phyloP scores from a whole-genome alignment of 2,329 filamentous ascomycete genomes.

The Aspergillus sojae region DNA sequence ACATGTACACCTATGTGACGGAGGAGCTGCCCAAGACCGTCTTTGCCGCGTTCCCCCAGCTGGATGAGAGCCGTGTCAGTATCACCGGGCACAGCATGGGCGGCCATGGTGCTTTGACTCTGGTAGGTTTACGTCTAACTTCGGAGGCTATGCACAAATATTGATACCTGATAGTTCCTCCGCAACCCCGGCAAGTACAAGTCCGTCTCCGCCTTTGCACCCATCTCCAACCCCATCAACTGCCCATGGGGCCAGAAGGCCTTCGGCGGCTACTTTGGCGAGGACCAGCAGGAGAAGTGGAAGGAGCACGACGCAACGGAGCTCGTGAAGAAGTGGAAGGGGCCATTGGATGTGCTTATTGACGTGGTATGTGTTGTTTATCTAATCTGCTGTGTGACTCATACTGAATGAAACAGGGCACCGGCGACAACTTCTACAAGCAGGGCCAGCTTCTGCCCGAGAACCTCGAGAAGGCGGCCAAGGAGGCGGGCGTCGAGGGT shows the following conservation, averaged over 20 bases:
- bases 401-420: constrained; percentile 60
- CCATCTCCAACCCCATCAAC: constrained; percentile 80
- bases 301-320: constrained; percentile 90
- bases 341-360: constrained; percentile 75
- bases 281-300: constrained; percentile 71
- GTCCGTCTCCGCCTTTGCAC: constrained; percentile 86
- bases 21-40: constrained; percentile 79
- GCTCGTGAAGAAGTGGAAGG: constrained; percentile 75
- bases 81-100: constrained; percentile 98
- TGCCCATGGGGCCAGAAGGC: constrained; percentile 97
- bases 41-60: constrained; percentile 69
- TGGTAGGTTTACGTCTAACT: constrained; percentile 49
- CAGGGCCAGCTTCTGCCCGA: constrained; percentile 89
- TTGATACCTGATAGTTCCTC: constrained; percentile 62
- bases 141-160: neutral
- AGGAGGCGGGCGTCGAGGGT: constrained; percentile 71
- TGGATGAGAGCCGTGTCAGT: constrained; percentile 72
- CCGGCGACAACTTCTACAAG: constrained; percentile 95
- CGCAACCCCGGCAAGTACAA: constrained; percentile 90
- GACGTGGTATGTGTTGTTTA: constrained; percentile 69
- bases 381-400: neutral
- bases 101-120: constrained; percentile 88
- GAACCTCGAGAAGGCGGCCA: constrained; percentile 81
- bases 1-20: constrained; percentile 94
- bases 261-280: constrained; percentile 86